phyloP scores from a whole-genome alignment of 2,329 filamentous ascomycete species.

The Phaeosphaeria sp. region DNA sequence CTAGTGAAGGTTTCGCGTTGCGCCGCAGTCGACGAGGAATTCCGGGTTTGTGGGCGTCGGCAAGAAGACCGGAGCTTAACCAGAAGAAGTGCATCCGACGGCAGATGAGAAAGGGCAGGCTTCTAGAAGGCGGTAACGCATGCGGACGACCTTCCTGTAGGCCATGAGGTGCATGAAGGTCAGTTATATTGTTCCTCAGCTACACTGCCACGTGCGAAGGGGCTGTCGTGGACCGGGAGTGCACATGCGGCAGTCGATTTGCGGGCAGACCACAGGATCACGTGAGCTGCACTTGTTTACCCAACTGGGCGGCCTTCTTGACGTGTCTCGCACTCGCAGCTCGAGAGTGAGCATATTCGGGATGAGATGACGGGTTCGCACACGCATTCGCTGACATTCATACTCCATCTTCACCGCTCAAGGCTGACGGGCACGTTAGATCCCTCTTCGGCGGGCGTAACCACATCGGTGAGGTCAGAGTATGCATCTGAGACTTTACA shows the following conservation, averaged over 20 bases:
- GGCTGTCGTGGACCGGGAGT: too few relatives aligned
- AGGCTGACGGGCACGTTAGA: neutral
- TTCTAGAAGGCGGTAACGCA: conserved; percentile 6
- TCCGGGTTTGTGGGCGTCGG: conserved; percentile 17
- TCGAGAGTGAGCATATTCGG: neutral
- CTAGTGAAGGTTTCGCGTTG: neutral
- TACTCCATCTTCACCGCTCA: neutral
- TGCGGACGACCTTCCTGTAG: neutral
- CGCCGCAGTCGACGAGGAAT: neutral
- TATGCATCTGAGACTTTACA: neutral
- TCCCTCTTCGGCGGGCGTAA: neutral
- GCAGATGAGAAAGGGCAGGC: conserved; percentile 5
- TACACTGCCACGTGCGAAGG: neutral
- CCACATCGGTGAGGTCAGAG: neutral
- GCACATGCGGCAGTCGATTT: too few relatives aligned
- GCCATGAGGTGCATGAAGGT: neutral
- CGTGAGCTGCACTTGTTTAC: too few relatives aligned
- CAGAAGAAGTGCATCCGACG: conserved; percentile 27
- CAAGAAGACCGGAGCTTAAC: conserved; percentile 28
- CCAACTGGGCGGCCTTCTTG: neutral
- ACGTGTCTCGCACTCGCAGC: neutral
- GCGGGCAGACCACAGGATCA: neutral
- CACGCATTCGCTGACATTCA: neutral
- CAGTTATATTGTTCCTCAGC: neutral
- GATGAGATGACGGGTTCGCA: neutral